Percentiles rank a stretch among this genome's conserved stretches.
Conservation (phyloP, 2,329 filamentous ascomycete species). For the Neopestalotiopsis rosae region DNA sequence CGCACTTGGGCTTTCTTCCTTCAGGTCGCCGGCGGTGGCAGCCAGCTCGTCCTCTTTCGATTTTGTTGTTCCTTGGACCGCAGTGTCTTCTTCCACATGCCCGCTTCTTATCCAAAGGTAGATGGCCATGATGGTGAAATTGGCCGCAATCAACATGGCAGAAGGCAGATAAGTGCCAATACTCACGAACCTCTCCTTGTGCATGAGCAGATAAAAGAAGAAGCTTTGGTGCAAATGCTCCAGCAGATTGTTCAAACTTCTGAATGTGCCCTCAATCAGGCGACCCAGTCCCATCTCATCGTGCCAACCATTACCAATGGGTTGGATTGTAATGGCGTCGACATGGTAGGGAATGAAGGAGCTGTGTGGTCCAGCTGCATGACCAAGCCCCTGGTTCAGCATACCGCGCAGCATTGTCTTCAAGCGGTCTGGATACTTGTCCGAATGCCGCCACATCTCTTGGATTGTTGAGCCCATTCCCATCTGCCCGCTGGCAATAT, state of each 20-base stretch:
- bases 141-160: slow-evolving; percentile 94
- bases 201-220: slow-evolving; percentile 97
- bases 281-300: slow-evolving; percentile 96
- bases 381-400: slow-evolving; percentile 87
- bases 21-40: slow-evolving; percentile 21
- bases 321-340: slow-evolving; percentile 91
- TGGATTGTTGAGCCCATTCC: slow-evolving; percentile 84
- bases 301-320: slow-evolving; percentile 90
- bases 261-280: slow-evolving; percentile 86
- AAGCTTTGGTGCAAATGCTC: slow-evolving; percentile 99
- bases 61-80: slow-evolving; percentile 27
- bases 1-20: slow-evolving; percentile 21
- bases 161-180: slow-evolving; percentile 97
- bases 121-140: slow-evolving; percentile 95
- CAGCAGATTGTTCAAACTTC: slow-evolving; percentile 93
- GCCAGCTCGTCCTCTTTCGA: slow-evolving; percentile 36
- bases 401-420: slow-evolving; percentile 91
- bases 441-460: slow-evolving; percentile 78
- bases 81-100: slow-evolving; percentile 38
- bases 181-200: slow-evolving; percentile 90
- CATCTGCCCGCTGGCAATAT: slow-evolving; percentile 90
- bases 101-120: slow-evolving; percentile 93
- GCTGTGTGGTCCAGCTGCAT: slow-evolving; percentile 89
- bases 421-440: slow-evolving; percentile 81
- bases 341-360: slow-evolving; percentile 98